phyloP scores from a whole-genome alignment of 768 basidiomycete species.

The Rhodotorula toruloides region DNA sequence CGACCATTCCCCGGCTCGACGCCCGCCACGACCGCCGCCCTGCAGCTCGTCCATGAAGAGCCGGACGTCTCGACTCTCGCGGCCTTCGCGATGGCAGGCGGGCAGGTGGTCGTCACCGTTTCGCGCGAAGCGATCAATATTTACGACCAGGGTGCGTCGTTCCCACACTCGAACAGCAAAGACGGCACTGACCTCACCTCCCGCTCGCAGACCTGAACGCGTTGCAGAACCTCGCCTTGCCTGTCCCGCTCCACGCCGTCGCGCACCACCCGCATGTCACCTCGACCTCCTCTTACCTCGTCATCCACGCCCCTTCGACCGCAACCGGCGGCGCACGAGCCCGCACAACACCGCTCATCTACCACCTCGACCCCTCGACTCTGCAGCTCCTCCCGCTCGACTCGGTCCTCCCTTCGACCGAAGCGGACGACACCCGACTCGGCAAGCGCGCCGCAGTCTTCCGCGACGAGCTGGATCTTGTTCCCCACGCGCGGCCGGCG shows the following conservation, averaged over 20 bases:
- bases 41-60: not conserved
- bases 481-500: not conserved
- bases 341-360: not conserved
- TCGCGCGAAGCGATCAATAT: not conserved
- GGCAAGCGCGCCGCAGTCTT: slow-evolving; percentile 9
- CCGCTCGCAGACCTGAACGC: not conserved
- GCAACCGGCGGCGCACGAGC: not conserved
- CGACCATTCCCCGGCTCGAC: not conserved
- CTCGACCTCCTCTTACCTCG: not conserved
- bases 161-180: too few species aligned
- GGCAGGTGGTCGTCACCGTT: not conserved
- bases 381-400: not conserved
- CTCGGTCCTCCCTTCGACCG: too few species aligned
- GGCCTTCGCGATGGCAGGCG: not conserved
- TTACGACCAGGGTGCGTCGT: not conserved
- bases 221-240: not conserved
- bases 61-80: not conserved
- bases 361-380: too few species aligned
- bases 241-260: not conserved
- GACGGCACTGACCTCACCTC: not conserved
- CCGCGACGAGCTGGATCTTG: not conserved
- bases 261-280: not conserved
- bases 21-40: not conserved
- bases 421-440: not conserved
- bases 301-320: not conserved